Base-by-base conservation (phyloP, 768 basidiomycete genomes). In the Suillus luteus region DNA sequence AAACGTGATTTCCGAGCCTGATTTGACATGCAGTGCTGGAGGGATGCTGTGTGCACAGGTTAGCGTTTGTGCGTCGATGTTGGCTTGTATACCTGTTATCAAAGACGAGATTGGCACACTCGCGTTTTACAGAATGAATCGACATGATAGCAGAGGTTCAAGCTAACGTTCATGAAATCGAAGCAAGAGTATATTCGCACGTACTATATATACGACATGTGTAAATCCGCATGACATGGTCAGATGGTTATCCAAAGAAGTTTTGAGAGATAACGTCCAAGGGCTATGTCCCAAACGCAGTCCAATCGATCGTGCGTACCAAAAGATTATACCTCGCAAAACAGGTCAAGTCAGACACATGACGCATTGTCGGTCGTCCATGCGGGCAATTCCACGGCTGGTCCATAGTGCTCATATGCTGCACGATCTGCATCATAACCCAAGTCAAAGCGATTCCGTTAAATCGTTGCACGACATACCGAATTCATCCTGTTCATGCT, bases 331-430 rank as follows among this genome's bases (percentile, higher is more conserved):
- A 68, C 24, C 65, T 63, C 44, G 66, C 70, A 57, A 77, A 75
- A 7, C 64, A 59, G 10, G 58, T 65, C 66, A 91, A 78, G 71
- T 90, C 89, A 55, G 80, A 80, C 35, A 90, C 78, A 77, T 89
- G 90, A 37, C 88, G 86, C 91, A 91, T 92, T 44, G 92, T 93
- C 3, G 92, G 92, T 35, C 92, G 78, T 9, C 91, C 91, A 71
- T 93, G 92, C n/a, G 92, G 92, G 71, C 92, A 93, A 62, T 92
- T 89, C 92, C 92, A 93, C 1, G 91, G 92, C 66, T 91, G 90
- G 69, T 91, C 86, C 82, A 92, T 92, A 41, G 83, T 88, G 51
- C 89, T 90, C 91, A 93, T 93, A 72, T 92, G 90, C 55, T 83
- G 84, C 1, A 93, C 81, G 64, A 93, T 83, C 90, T 92, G 70